A percentile compares a stretch with the other conserved stretches of the same genome.
These are phyloP conservation scores for Aureobasidium subglaciale DNA, from an alignment of 2,329 filamentous ascomycete genomes.

Conservation along the genomic window DNA sequence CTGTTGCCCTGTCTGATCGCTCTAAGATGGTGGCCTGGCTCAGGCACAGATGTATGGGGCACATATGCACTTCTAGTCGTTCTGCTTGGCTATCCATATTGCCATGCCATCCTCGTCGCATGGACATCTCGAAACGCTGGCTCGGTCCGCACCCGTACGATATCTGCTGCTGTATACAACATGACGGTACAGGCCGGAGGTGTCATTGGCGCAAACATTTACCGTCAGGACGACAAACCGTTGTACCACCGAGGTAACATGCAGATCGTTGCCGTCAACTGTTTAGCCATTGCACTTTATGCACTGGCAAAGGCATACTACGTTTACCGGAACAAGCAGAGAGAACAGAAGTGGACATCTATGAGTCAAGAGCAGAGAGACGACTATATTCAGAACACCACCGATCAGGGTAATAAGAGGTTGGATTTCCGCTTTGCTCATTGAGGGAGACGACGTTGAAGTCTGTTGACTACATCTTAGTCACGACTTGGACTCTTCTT, in stretches of 20 bases:
- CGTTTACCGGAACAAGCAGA: constrained; percentile 24
- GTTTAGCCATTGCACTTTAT: constrained; percentile 27
- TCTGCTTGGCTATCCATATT: constrained; percentile 34
- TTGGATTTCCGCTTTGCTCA: constrained; percentile 17
- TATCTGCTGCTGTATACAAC: constrained; percentile 34
- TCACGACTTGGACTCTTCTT: no score
- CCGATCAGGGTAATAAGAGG: constrained; percentile 27
- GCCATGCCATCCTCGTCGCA: constrained; percentile 35
- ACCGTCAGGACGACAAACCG: constrained; percentile 41
- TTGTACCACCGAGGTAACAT: constrained; percentile 38
- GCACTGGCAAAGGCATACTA: constrained; percentile 29
- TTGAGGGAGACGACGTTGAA: not conserved
- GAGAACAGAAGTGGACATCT: constrained; percentile 30
- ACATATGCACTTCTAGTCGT: constrained; percentile 33
- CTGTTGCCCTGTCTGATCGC: constrained; percentile 17
- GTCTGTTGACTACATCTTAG: no score
- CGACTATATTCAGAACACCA: constrained; percentile 30
- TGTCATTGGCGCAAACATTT: constrained; percentile 42
- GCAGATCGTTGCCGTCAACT: constrained; percentile 23
- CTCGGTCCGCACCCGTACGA: constrained; percentile 33
- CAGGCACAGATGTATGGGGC: constrained; percentile 30
- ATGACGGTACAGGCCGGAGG: constrained; percentile 43
- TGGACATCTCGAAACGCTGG: constrained; percentile 35
- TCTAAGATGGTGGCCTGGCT: constrained; percentile 22
- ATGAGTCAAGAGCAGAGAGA: constrained; percentile 31